Evolutionary conservation across 2,329 filamentous ascomycete genomes (phyloP).

Genomic region (Sclerotinia trifoliorum): DNA sequence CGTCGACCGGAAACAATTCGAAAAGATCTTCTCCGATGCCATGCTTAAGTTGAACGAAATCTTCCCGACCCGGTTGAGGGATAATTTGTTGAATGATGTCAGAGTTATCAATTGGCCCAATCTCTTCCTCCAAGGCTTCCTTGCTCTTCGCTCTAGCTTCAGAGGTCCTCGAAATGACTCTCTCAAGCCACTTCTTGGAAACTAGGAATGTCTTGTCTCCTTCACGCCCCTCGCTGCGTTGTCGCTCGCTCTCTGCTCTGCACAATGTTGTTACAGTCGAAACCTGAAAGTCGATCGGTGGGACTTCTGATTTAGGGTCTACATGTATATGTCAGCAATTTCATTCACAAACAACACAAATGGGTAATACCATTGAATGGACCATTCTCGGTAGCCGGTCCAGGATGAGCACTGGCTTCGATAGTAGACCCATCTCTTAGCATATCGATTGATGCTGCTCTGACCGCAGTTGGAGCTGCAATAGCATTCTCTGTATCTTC

Average conservation of each 20-base stretch:
- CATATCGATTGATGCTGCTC: slow-evolving; percentile 35
- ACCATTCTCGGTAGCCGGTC: slow-evolving; percentile 18
- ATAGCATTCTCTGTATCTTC: slow-evolving; percentile 23
- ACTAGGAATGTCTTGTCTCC: slow-evolving; percentile 76
- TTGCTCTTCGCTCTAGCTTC: slow-evolving; percentile 59
- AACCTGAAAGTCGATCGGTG: slow-evolving; percentile 68
- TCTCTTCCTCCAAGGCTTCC: slow-evolving; percentile 55
- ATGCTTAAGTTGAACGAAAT: slow-evolving; percentile 72
- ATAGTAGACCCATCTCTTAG: slow-evolving; percentile 25
- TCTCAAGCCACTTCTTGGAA: slow-evolving; percentile 74
- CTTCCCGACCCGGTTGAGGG: slow-evolving; percentile 48
- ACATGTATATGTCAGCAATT: slow-evolving; percentile 7
- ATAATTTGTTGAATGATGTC: slow-evolving; percentile 69
- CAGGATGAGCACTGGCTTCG: neutral
- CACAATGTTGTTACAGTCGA: slow-evolving; percentile 65
- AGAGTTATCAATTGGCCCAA: slow-evolving; percentile 81
- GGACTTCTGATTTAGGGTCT: slow-evolving; percentile 35
- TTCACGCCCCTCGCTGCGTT: slow-evolving; percentile 66
- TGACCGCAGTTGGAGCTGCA: slow-evolving; percentile 17
- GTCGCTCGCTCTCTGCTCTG: slow-evolving; percentile 47
- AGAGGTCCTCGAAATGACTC: slow-evolving; percentile 65
- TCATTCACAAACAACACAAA: neutral
- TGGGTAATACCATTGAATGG: slow-evolving; percentile 11
- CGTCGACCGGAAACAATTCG: slow-evolving; percentile 72
- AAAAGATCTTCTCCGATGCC: slow-evolving; percentile 70